phyloP scores from a whole-genome alignment of 345 rosid genomes.

The Lepidium sativum region DNA sequence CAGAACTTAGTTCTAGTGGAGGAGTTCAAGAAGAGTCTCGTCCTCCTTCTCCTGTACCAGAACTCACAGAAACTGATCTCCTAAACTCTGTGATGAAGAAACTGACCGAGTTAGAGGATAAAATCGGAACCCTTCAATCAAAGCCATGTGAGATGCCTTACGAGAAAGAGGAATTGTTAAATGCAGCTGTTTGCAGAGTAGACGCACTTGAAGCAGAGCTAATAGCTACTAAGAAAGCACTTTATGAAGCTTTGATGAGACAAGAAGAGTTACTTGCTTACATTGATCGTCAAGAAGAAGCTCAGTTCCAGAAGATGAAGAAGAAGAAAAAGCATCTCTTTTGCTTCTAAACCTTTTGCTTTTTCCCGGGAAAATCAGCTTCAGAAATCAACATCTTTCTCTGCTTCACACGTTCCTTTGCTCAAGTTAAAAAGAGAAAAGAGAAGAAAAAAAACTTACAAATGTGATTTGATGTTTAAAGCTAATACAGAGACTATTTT shows the following conservation, averaged over 20 bases:
- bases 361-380: background rate
- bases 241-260: constrained; percentile 81
- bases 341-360: constrained; percentile 9
- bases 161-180: constrained; percentile 90
- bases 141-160: constrained; percentile 93
- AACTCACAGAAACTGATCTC: constrained; percentile 45
- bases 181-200: constrained; percentile 98
- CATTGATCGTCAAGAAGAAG: constrained; percentile 81
- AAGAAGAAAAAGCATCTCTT: constrained; percentile 25
- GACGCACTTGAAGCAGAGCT: constrained; percentile 98
- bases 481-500: constrained; percentile 18
- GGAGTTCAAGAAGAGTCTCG: constrained; percentile 32
- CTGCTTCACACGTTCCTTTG: background rate
- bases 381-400: background rate
- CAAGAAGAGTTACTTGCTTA: constrained; percentile 95
- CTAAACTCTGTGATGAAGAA: constrained; percentile 67
- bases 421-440: background rate
- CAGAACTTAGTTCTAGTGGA: constrained; percentile 24
- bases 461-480: constrained; percentile 10
- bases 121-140: constrained; percentile 68
- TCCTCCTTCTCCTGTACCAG: constrained; percentile 67
- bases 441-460: background rate
- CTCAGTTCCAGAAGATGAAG: constrained; percentile 24
- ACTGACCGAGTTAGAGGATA: constrained; percentile 81
- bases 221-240: constrained; percentile 91